Conservation (phyloP, 1,284 basidiomycete genomes). For the Crepidotus sp. region DNA sequence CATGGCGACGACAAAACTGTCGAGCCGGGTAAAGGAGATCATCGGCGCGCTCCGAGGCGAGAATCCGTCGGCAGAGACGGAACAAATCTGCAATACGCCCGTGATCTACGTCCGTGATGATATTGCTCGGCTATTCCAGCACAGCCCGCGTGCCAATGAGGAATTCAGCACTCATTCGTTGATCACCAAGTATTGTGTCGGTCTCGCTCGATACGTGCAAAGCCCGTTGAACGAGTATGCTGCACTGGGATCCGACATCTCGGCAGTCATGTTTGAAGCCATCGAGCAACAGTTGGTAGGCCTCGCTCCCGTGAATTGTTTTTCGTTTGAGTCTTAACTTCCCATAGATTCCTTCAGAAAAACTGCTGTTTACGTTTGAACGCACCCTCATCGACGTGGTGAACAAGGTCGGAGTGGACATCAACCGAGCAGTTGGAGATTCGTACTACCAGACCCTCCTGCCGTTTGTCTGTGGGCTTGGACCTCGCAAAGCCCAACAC, state of each 20-base stretch:
- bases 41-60: constrained; percentile 30
- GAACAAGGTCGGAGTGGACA: constrained; percentile 91
- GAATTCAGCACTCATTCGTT: constrained; percentile 81
- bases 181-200: constrained; percentile 91
- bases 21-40: constrained; percentile 53
- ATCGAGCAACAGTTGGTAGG: constrained; percentile 82
- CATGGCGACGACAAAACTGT: constrained; percentile 71
- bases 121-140: constrained; percentile 90
- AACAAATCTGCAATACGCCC: constrained; percentile 50
- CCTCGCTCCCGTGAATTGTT: constrained; percentile 15
- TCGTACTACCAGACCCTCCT: constrained; percentile 83
- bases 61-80: constrained; percentile 23
- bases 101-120: constrained; percentile 87
- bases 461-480: constrained; percentile 89
- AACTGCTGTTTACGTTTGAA: constrained; percentile 77
- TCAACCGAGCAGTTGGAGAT: constrained; percentile 87
- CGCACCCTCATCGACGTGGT: constrained; percentile 83
- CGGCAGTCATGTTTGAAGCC: constrained; percentile 61
- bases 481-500: constrained; percentile 88
- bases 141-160: constrained; percentile 76
- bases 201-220: constrained; percentile 88
- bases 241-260: constrained; percentile 76
- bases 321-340: constrained; percentile 1
- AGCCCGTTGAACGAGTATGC: constrained; percentile 93
- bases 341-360: constrained; percentile 73